phyloP scores from a whole-genome alignment of 345 rosid genomes.

The Brassica napus region Da-Ae NC_063437.1:18827501-18828000 shows the following conservation, averaged over 20 bases:
- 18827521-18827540: slow-evolving; percentile 86
- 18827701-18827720: slow-evolving; percentile 54
- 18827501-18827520: slow-evolving; percentile 85
- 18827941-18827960: slow-evolving; percentile 87
- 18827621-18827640: slow-evolving; percentile 80
- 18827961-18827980: slow-evolving; percentile 86
- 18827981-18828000: slow-evolving; percentile 87
- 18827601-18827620: slow-evolving; percentile 83
- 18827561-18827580: slow-evolving; percentile 71
- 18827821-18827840: slow-evolving; percentile 77
- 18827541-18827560: slow-evolving; percentile 72
- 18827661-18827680: slow-evolving; percentile 66
- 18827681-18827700: slow-evolving; percentile 82
- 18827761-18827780: slow-evolving; percentile 6
- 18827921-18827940: slow-evolving; percentile 83
- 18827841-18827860: slow-evolving; percentile 59
- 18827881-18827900: slow-evolving; percentile 81
- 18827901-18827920: slow-evolving; percentile 71
- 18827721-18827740: slow-evolving; percentile 52
- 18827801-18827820: slow-evolving; percentile 70
- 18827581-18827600: slow-evolving; percentile 66
- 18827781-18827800: background rate
- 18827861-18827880: slow-evolving; percentile 65
- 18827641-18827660: slow-evolving; percentile 74
- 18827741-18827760: background rate